A percentile compares a stretch with the other conserved stretches of the same genome.
These are phyloP conservation scores for Arthrobotrys musiformis DNA, from an alignment of 2,329 filamentous ascomycete species.

Conservation along the genomic window DNA sequence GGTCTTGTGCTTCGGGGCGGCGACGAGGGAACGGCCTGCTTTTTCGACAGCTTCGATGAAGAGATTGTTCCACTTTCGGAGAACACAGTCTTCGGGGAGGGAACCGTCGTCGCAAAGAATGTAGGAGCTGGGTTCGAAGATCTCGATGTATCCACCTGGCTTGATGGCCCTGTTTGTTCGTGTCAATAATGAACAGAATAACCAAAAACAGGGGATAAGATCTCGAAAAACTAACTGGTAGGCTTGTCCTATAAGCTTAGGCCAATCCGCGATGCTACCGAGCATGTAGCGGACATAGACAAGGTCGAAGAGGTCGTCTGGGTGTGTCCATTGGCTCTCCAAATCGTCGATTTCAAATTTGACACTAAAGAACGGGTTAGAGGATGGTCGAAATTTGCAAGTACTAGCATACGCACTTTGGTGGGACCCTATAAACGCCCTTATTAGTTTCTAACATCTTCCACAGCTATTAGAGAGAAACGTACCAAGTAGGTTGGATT, in stretches of 20 bases:
- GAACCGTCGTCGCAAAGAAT: slow-evolving; percentile 61
- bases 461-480: background rate
- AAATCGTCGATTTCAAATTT: slow-evolving; percentile 62
- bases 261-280: slow-evolving; percentile 58
- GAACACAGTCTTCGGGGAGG: background rate
- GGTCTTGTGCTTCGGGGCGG: slow-evolving; percentile 40
- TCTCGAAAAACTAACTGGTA: slow-evolving; percentile 68
- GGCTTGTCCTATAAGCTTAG: slow-evolving; percentile 56
- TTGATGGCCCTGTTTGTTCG: slow-evolving; percentile 47
- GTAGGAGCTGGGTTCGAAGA: slow-evolving; percentile 69
- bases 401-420: slow-evolving; percentile 23
- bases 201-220: background rate
- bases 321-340: slow-evolving; percentile 60
- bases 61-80: slow-evolving; percentile 56
- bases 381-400: background rate
- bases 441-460: background rate
- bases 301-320: slow-evolving; percentile 60
- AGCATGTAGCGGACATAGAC: slow-evolving; percentile 60
- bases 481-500: slow-evolving; percentile 62
- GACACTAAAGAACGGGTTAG: slow-evolving; percentile 59
- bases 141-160: slow-evolving; percentile 57
- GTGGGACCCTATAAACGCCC: slow-evolving; percentile 24
- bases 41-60: slow-evolving; percentile 49
- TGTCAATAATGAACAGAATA: background rate
- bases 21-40: slow-evolving; percentile 51